Evolutionary conservation across 1,284 basidiomycete genomes (phyloP).

Genomic region (Moniliophthora roreri): DNA sequence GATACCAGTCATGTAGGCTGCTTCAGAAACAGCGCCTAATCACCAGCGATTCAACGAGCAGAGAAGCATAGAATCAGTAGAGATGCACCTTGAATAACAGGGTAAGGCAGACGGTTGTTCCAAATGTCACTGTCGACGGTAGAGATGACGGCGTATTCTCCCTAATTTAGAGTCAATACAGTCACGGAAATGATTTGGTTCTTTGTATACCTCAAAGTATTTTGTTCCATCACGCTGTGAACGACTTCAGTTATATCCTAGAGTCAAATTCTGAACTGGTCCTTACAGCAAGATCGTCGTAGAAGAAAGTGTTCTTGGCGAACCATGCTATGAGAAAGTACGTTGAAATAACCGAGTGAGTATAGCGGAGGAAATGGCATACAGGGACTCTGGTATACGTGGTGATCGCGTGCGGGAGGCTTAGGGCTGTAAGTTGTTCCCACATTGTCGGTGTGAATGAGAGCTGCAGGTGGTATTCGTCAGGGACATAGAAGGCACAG

Average conservation of each 20-base stretch:
- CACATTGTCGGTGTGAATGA: too few relatives aligned
- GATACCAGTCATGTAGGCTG: conserved; percentile 71
- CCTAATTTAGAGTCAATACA: conserved; percentile 33
- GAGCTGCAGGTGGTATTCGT: too few relatives aligned
- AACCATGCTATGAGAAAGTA: conserved; percentile 45
- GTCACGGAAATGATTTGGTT: background rate
- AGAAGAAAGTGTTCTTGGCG: conserved; percentile 58
- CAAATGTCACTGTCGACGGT: conserved; percentile 58
- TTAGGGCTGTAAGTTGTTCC: conserved; percentile 45
- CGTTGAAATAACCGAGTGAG: background rate
- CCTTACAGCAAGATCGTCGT: conserved; percentile 51
- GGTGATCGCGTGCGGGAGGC: conserved; percentile 60
- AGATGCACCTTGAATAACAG: conserved; percentile 52
- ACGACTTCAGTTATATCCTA: conserved; percentile 7
- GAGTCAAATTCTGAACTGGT: conserved; percentile 24
- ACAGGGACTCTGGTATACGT: conserved; percentile 68
- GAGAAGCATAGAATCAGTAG: background rate
- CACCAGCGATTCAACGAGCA: background rate
- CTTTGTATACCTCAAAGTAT: conserved; percentile 50
- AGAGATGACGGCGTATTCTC: conserved; percentile 71
- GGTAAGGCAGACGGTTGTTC: conserved; percentile 53
- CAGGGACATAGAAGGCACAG: too few relatives aligned
- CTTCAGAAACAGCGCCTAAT: conserved; percentile 50
- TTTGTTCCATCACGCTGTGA: conserved; percentile 46
- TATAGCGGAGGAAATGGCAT: conserved; percentile 15